These are phyloP conservation scores for Phytophthora colocasiae DNA, from an alignment of 352 stramenopile genomes.

Conservation along the genomic window DNA sequence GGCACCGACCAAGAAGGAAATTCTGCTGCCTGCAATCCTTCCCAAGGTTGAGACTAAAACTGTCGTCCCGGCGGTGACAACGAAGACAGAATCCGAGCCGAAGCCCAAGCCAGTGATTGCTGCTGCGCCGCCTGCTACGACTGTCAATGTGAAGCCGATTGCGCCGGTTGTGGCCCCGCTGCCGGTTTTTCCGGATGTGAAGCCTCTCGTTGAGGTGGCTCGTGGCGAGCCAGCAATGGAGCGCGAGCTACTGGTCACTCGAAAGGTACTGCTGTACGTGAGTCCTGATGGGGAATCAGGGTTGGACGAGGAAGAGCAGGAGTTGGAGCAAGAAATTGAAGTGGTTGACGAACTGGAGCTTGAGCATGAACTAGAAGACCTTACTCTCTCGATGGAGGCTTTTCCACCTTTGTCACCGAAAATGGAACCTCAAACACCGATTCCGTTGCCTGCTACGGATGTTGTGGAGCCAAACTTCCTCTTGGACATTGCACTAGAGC, in stretches of 20 bases:
- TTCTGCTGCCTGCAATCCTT: not conserved
- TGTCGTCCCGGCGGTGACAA: conserved; percentile 14
- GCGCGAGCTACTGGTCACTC: conserved; percentile 30
- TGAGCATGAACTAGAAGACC: conserved; percentile 22
- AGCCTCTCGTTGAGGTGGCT: conserved; percentile 33
- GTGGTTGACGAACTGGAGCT: conserved; percentile 14
- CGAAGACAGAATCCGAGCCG: conserved; percentile 11
- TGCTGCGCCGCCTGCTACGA: conserved; percentile 4
- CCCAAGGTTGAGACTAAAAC: conserved; percentile 11
- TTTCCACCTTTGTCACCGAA: conserved; percentile 31
- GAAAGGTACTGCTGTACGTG: conserved; percentile 44
- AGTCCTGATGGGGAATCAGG: conserved; percentile 21
- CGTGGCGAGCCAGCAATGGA: conserved; percentile 31
- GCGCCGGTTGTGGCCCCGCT: conserved; percentile 15
- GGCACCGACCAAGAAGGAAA: conserved; percentile 13
- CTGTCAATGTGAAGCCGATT: conserved; percentile 16
- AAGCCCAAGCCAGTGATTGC: conserved; percentile 12
- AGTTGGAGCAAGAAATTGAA: conserved; percentile 25
- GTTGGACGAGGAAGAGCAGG: conserved; percentile 22
- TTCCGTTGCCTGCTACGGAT: conserved; percentile 8
- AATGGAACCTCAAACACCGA: conserved; percentile 16
- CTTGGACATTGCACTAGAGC: conserved; percentile 47
- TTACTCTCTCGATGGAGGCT: conserved; percentile 21
- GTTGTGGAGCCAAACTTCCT: conserved; percentile 46
- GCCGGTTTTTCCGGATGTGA: conserved; percentile 27